Conservation (phyloP, 495 filamentous ascomycete genomes). For the Collariella sp. region DNA sequence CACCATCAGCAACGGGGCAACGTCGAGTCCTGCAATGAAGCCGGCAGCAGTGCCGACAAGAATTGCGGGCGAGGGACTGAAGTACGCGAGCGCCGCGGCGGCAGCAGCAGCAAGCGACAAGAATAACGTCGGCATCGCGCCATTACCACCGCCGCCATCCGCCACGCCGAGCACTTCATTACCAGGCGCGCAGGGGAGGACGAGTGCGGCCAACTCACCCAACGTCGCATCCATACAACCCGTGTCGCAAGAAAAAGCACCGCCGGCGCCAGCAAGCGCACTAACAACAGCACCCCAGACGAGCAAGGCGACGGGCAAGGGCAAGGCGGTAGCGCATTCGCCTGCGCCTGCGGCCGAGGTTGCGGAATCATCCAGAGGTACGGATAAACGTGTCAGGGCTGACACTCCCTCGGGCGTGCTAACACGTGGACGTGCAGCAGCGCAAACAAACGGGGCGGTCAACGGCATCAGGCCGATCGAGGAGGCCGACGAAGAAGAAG, state of each 20-base stretch:
- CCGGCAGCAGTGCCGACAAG: conserved; percentile 80
- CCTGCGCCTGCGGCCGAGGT: conserved; percentile 12
- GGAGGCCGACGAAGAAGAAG: conserved; percentile 50
- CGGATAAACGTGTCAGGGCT: neutral
- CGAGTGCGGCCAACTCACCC: conserved; percentile 41
- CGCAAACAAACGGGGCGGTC: conserved; percentile 47
- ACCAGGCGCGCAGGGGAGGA: conserved; percentile 33
- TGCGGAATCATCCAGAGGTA: conserved; percentile 12
- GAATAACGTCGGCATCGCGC: conserved; percentile 89
- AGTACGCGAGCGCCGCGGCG: conserved; percentile 93
- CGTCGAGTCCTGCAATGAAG: conserved; percentile 59
- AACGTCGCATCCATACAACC: conserved; percentile 34
- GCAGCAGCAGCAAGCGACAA: conserved; percentile 92
- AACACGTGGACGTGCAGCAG: conserved; percentile 20
- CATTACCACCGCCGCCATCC: conserved; percentile 77
- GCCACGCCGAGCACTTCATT: conserved; percentile 36
- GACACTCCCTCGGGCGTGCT: conserved; percentile 8
- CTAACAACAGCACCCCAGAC: conserved; percentile 13
- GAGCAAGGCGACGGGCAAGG: conserved; percentile 25
- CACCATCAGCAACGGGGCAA: conserved; percentile 52
- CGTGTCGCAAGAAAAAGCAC: conserved; percentile 31
- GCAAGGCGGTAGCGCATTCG: conserved; percentile 33
- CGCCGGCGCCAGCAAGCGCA: conserved; percentile 16
- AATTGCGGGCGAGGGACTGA: conserved; percentile 79
- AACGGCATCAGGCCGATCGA: conserved; percentile 42